Base-by-base conservation (phyloP, 2,329 filamentous ascomycete species). In the Ceratocystis albifundus region DNA sequence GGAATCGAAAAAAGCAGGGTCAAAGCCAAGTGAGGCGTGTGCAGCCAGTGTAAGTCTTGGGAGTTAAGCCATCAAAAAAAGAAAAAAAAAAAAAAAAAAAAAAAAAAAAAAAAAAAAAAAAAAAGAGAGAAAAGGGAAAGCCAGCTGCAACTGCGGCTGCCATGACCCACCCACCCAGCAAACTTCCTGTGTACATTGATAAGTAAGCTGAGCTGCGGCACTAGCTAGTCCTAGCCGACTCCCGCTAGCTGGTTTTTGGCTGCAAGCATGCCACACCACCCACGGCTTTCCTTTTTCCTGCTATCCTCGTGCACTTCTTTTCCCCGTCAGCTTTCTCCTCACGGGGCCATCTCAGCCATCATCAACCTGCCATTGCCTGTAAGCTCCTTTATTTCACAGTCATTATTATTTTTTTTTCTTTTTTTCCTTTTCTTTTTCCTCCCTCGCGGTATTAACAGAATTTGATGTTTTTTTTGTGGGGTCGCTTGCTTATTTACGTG, bases 1-100 rank as follows among this genome's bases (percentile, higher is more conserved):
- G 55, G 55, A 59, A 59, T 59, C 28, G 55, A 59, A 59, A 59
- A 57, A 59, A 59, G 32, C 25, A 28, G 32, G 55, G 55, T 28
- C 32, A 28, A 59, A 59, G 32, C 25, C 55, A 28, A n/a, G 55
- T 36, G 55, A 30, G 55, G 55, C 28, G 55, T 59, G 55, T 59
- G 48, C 55, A 59, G 55, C 30, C 30, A 32, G 28, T 59, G 28
- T 59, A 53, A 53, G 48, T 53, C 48, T 28, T 53, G 48, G 48
- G 48, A 53, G 48, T 53, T 53, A 53, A 53, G 48, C 48, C 48
- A 53, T 53, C 48, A 53, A 53, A 41, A 41, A 41, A 53, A n/a
- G n/a, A n/a, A n/a, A n/a, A n/a, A n/a, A n/a, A n/a, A n/a, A n/a
- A n/a, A n/a, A n/a, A n/a, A n/a, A n/a, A n/a, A n/a, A n/a, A n/a